Evolutionary conservation across 768 basidiomycete genomes (phyloP).

Genomic region (Rhodotorula taiwanensis): DNA sequence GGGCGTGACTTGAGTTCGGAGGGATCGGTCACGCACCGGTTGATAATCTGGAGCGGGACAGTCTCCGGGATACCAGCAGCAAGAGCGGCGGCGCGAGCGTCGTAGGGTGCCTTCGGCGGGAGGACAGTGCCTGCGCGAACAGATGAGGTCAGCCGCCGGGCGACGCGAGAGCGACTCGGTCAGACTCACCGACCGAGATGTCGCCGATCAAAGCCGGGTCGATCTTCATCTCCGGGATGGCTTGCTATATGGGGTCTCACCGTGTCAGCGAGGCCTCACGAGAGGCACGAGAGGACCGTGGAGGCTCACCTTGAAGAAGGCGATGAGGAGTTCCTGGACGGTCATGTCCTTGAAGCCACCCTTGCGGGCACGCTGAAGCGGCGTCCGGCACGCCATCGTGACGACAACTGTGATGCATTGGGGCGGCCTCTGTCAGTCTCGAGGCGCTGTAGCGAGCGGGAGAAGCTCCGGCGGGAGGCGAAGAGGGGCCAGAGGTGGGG

Average conservation of each 20-base stretch:
- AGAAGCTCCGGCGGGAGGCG: too few relatives aligned
- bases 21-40: constrained; percentile 49
- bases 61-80: constrained; percentile 72
- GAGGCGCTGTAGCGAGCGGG: neutral
- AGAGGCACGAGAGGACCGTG: too few relatives aligned
- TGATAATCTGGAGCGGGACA: constrained; percentile 69
- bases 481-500: neutral
- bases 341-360: constrained; percentile 80
- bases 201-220: constrained; percentile 79
- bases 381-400: constrained; percentile 74
- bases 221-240: constrained; percentile 44
- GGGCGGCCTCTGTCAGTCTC: neutral
- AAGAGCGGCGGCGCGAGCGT: constrained; percentile 79
- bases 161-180: neutral
- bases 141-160: constrained; percentile 45
- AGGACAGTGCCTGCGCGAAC: constrained; percentile 62
- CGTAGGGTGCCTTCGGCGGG: constrained; percentile 70
- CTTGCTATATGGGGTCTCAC: constrained; percentile 2
- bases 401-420: constrained; percentile 66
- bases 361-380: constrained; percentile 82
- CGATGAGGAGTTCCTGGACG: constrained; percentile 34
- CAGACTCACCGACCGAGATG: constrained; percentile 48
- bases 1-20: neutral
- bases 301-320: constrained; percentile 23
- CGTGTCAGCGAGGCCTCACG: neutral